phyloP scores from a whole-genome alignment of 495 filamentous ascomycete genomes.

The Aspergillus diversus region DNA sequence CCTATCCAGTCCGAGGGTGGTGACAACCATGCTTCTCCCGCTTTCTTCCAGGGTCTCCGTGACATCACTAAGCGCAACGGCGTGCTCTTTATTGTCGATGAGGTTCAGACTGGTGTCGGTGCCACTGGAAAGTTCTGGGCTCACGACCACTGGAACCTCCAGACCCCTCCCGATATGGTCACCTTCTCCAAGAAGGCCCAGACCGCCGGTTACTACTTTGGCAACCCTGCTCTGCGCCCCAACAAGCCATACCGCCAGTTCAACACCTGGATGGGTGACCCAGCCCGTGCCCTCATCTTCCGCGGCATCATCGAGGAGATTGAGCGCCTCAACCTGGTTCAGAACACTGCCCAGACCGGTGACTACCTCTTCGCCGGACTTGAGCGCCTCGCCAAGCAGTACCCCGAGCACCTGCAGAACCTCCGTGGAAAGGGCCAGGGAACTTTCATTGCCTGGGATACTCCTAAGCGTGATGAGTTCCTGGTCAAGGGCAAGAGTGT shows the following conservation, averaged over 20 bases:
- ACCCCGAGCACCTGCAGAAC: slow-evolving; percentile 85
- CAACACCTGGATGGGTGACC: slow-evolving; percentile 99
- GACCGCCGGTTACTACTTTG: slow-evolving; percentile 96
- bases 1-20: slow-evolving; percentile 98
- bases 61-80: slow-evolving; percentile 83
- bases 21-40: slow-evolving; percentile 95
- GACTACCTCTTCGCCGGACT: slow-evolving; percentile 80
- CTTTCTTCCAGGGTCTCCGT: slow-evolving; percentile 89
- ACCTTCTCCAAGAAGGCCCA: slow-evolving; percentile 99
- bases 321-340: slow-evolving; percentile 75
- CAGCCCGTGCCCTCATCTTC: slow-evolving; percentile 86
- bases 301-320: slow-evolving; percentile 90
- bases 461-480: slow-evolving; percentile 70
- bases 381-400: slow-evolving; percentile 66
- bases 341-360: slow-evolving; percentile 78
- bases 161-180: slow-evolving; percentile 91
- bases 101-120: slow-evolving; percentile 97
- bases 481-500: slow-evolving; percentile 70
- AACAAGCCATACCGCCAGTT: slow-evolving; percentile 99
- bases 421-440: slow-evolving; percentile 92
- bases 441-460: slow-evolving; percentile 98
- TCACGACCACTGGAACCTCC: slow-evolving; percentile 93
- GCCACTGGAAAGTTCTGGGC: slow-evolving; percentile 97
- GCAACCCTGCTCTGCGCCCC: slow-evolving; percentile 80
- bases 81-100: slow-evolving; percentile 94